Conservation (phyloP, 139 green algal genomes). For the Spirogloea muscicola region DNA sequence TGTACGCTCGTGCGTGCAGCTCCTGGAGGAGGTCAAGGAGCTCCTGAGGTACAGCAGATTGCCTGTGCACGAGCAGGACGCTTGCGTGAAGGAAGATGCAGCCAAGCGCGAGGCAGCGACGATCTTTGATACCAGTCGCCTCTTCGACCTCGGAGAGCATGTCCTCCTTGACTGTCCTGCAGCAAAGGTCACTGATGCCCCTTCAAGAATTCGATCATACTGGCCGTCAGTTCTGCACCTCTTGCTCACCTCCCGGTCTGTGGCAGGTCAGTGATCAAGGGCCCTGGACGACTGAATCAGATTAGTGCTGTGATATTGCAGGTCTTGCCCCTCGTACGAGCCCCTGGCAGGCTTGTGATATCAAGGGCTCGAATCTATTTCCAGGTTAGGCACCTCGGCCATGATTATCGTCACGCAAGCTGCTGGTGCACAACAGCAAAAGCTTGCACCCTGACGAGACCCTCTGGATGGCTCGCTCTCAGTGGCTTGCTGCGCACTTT, state of each 20-base stretch:
- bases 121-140: constrained; percentile 26
- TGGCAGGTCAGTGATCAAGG: no score
- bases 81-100: not conserved
- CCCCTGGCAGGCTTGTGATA: constrained; percentile 48
- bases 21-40: constrained; percentile 2
- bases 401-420: no score
- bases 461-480: no score
- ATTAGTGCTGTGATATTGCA: no score
- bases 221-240: no score
- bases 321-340: constrained; percentile 54
- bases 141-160: constrained; percentile 28
- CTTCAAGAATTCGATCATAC: no score
- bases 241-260: no score
- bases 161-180: constrained; percentile 33
- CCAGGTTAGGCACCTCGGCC: no score
- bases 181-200: constrained; percentile 1
- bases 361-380: constrained; percentile 48
- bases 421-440: no score
- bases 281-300: no score
- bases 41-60: constrained; percentile 1
- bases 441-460: no score
- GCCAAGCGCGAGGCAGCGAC: not conserved
- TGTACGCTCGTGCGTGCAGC: constrained; percentile 3
- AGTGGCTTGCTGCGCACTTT: no score
- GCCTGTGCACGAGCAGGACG: constrained; percentile 12